Evolutionary conservation across 2,329 filamentous ascomycete genomes (phyloP).

Genomic region (Ceratocystis ficicola): DNA sequence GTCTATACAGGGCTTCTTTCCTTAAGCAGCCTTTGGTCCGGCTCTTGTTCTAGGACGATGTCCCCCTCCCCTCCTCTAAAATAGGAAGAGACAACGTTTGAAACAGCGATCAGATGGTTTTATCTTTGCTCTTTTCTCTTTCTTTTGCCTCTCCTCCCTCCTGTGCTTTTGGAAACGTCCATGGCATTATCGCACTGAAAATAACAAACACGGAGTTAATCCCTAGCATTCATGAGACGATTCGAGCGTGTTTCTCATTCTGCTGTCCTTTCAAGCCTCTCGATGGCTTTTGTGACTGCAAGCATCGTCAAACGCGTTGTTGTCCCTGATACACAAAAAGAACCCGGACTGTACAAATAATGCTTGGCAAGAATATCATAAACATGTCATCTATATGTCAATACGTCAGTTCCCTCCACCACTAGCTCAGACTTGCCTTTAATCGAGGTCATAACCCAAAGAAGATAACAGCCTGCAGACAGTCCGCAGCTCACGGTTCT

Average conservation of each 20-base stretch:
- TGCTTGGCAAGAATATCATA: neutral
- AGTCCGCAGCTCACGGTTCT: neutral
- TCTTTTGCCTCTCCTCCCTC: too few species aligned
- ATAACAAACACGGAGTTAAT: neutral
- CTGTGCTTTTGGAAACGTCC: too few species aligned
- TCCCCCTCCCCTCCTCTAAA: neutral
- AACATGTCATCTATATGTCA: conserved; percentile 4
- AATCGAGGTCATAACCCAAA: conserved; percentile 39
- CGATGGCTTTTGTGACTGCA: neutral
- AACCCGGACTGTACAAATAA: neutral
- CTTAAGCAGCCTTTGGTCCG: neutral
- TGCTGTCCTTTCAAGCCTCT: neutral
- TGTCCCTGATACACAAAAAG: neutral
- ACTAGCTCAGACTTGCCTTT: conserved; percentile 55
- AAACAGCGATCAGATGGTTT: conserved; percentile 10
- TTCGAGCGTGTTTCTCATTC: neutral
- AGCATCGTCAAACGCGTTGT: neutral
- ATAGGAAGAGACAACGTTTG: conserved; percentile 10
- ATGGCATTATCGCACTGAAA: too few species aligned
- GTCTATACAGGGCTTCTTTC: neutral
- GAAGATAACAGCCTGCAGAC: conserved; percentile 15
- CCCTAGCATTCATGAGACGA: neutral
- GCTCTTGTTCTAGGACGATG: neutral
- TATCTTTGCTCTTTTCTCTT: neutral
- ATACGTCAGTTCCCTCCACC: neutral